Evolutionary conservation across 106 monocot genomes (phyloP).

Genomic region (Phalaenopsis aphrodite): DNA sequence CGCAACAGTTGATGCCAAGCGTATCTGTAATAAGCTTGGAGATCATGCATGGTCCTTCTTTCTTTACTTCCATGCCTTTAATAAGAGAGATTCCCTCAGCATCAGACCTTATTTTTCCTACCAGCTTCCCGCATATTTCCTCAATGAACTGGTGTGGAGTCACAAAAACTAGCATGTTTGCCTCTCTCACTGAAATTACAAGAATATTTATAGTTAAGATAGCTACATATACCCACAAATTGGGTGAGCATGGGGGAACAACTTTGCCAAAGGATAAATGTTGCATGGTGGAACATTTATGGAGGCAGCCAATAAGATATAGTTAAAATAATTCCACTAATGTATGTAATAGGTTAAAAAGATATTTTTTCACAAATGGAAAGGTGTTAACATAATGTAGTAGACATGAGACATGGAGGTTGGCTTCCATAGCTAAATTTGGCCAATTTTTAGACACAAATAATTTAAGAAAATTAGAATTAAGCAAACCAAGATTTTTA

Average conservation of each 20-base stretch:
- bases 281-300: not conserved
- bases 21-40: slow-evolving; percentile 69
- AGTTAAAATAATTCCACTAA: no score
- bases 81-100: slow-evolving; percentile 83
- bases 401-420: no score
- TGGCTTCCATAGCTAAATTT: no score
- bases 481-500: no score
- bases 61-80: slow-evolving; percentile 95
- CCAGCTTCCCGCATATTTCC: slow-evolving; percentile 65
- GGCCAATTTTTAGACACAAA: no score
- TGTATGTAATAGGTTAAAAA: no score
- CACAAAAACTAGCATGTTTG: slow-evolving; percentile 85
- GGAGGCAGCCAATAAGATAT: no score
- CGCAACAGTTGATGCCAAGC: slow-evolving; percentile 76
- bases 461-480: no score
- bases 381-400: no score
- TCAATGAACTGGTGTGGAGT: slow-evolving; percentile 82
- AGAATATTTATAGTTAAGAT: not conserved
- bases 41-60: slow-evolving; percentile 83
- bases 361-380: no score
- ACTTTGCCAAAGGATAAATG: not conserved
- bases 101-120: slow-evolving; percentile 48
- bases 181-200: slow-evolving; percentile 52
- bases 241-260: not conserved
- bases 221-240: not conserved